A percentile compares a stretch with the other conserved stretches of the same genome.
These are phyloP conservation scores for Puccinia coronata DNA, from an alignment of 1,284 basidiomycete species.

Conservation along the genomic window DNA sequence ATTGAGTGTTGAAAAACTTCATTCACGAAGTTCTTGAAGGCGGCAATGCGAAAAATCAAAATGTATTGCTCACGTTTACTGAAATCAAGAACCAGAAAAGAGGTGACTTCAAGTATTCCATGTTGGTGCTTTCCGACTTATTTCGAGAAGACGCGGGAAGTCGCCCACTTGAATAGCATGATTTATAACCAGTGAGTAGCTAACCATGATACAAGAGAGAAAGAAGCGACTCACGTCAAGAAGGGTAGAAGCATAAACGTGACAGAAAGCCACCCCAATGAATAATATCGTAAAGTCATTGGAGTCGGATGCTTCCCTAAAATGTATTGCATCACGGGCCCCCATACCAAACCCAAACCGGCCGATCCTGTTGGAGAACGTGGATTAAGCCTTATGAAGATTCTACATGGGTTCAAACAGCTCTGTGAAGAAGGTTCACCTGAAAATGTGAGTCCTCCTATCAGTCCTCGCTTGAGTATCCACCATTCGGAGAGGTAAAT, in stretches of 20 bases:
- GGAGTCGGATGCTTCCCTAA: conserved; percentile 20
- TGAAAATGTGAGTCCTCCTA: conserved; percentile 28
- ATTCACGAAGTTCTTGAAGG: neutral
- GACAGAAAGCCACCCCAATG: conserved; percentile 9
- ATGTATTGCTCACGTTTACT: neutral
- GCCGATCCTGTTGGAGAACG: conserved; percentile 23
- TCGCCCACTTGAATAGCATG: neutral
- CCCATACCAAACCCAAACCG: conserved; percentile 16
- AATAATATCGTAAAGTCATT: conserved; percentile 14
- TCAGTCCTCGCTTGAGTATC: conserved; percentile 30
- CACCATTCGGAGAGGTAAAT: conserved; percentile 41
- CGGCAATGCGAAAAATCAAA: neutral
- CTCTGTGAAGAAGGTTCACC: neutral
- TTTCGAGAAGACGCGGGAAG: conserved; percentile 19
- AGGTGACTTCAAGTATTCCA: conserved; percentile 17
- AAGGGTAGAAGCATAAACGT: conserved; percentile 28
- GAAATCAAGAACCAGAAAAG: conserved; percentile 26
- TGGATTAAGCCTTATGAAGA: neutral
- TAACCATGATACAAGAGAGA: neutral
- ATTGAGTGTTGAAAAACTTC: neutral
- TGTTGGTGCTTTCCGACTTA: conserved; percentile 1
- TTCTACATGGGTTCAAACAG: neutral
- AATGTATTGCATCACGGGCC: conserved; percentile 25
- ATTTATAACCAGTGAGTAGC: neutral
- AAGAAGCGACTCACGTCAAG: conserved; percentile 1